Evolutionary conservation across 169 alveolate species (phyloP), one percentile per base, ranked within the genome.

Genomic region (Plasmodium falciparum): DNA sequence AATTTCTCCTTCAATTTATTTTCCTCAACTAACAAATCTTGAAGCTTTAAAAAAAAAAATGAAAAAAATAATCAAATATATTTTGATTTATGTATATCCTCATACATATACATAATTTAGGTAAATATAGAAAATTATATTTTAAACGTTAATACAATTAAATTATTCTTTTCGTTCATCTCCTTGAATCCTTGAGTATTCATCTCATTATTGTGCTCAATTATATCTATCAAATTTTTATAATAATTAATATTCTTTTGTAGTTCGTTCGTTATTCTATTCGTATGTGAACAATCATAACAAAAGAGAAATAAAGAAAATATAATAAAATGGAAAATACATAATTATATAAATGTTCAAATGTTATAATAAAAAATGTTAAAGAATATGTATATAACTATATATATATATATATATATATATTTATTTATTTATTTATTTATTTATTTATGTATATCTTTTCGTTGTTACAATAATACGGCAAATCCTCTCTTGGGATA

Each of bases 141-240:
- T 8, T 47, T 5, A 50, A 47, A 50, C 12, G 4, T 29, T 4
- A 13, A 63, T 76, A 76, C 89, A 13, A 76, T 13, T 47, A 63
- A 62, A 15, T 50, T 63, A 17, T 65, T n/a, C 49, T 63, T 49
- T n/a, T 17, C 17, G 39, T 47, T 50, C 70, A 63, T 8, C 49
- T 76, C 89, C 22, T 65, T 76, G 62, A 63, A 76, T 15, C 39
- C 47, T 56, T 76, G 70, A 39, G 45, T 76, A 43, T 76, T 76
- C 89, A 76, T 76, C 15, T 76, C 59, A 58, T 76, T 76, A 63
- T 76, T 76, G 69, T 76, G 89, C 76, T 76, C 89, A 63, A 76
- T 76, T 12, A 76, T 76, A 17, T 76, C 75, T 43, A 76, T 76
- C 63, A 76, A 50, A 49, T 56, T 76, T 76, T 76, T 76, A 56